These are phyloP conservation scores for Gloeopeniophorella convolvens DNA, from an alignment of 768 basidiomycete species.

Conservation along the genomic window DNA sequence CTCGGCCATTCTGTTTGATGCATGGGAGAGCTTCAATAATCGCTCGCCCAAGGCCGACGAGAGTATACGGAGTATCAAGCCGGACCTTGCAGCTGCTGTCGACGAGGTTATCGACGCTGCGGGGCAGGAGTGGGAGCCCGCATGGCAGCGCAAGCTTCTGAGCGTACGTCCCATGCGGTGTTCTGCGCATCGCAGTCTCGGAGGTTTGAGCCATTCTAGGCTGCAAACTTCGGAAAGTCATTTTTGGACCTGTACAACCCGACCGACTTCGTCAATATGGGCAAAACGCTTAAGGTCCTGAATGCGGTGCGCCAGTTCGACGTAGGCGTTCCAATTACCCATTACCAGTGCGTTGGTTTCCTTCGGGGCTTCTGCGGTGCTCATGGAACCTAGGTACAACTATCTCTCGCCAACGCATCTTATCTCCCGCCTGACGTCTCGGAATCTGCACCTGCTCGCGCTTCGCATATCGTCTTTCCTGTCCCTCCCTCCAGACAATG, in stretches of 20 bases:
- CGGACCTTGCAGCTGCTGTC: conserved; percentile 80
- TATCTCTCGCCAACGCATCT: conserved; percentile 76
- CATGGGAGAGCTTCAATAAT: conserved; percentile 79
- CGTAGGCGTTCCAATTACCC: conserved; percentile 89
- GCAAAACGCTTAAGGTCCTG: conserved; percentile 85
- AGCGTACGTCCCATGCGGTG: conserved; percentile 44
- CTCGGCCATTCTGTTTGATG: conserved; percentile 87
- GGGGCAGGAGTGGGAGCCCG: conserved; percentile 83
- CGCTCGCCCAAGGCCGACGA: conserved; percentile 92
- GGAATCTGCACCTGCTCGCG: conserved; percentile 87
- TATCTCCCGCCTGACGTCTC: conserved; percentile 74
- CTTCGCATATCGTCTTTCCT: conserved; percentile 85
- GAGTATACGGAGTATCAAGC: conserved; percentile 79
- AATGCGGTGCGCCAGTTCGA: conserved; percentile 91
- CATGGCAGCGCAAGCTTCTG: conserved; percentile 83
- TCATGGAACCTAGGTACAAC: conserved; percentile 52
- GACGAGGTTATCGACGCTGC: conserved; percentile 93
- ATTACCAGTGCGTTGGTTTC: conserved; percentile 62
- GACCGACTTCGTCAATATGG: conserved; percentile 87
- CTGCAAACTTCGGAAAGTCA: conserved; percentile 93
- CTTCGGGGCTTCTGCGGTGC: not conserved
- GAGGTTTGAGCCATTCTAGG: conserved; percentile 39
- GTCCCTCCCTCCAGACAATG: conserved; percentile 74
- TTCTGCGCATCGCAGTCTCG: not conserved
- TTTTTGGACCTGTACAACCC: conserved; percentile 93